A percentile compares a stretch with the other conserved stretches of the same genome.
Conservation (phyloP, 768 basidiomycete genomes). For the Crassisporium funariophilum region DNA sequence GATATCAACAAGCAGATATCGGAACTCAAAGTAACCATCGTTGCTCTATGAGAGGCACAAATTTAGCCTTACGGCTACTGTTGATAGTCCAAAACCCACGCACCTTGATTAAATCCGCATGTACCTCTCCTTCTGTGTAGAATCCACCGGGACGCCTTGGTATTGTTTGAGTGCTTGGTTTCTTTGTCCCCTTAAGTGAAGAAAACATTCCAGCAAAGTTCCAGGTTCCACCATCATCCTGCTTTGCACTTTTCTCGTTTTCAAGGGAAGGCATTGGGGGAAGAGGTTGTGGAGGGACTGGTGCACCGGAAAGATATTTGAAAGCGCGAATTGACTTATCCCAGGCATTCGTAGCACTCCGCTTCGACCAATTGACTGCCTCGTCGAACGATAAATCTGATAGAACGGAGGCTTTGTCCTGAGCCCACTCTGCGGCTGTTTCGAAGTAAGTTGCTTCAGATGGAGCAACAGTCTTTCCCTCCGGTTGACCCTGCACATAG, state of each 20-base stretch:
- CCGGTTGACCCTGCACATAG: constrained; percentile 67
- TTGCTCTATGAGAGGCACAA: constrained; percentile 51
- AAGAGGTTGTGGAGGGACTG: constrained; percentile 38
- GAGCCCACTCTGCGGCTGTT: constrained; percentile 42
- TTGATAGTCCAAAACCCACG: constrained; percentile 24
- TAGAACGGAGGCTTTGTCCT: constrained; percentile 39
- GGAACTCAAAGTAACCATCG: constrained; percentile 76
- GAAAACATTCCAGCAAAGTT: constrained; percentile 70
- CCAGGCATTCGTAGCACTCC: constrained; percentile 39
- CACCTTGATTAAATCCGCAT: constrained; percentile 77
- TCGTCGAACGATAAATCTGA: constrained; percentile 62
- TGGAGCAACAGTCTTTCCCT: constrained; percentile 34
- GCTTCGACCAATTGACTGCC: constrained; percentile 46
- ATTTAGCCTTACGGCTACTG: constrained; percentile 1
- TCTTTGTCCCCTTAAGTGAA: constrained; percentile 48
- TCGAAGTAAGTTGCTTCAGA: constrained; percentile 49
- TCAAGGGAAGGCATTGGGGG: constrained; percentile 33
- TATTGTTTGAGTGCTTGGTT: constrained; percentile 26
- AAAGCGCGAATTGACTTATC: constrained; percentile 61
- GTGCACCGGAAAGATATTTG: constrained; percentile 72
- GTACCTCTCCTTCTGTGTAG: constrained; percentile 79
- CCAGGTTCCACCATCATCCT: constrained; percentile 45
- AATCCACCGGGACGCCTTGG: constrained; percentile 39
- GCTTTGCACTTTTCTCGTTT: constrained; percentile 24
- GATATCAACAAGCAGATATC: constrained; percentile 77